A percentile compares a stretch with the other conserved stretches of the same genome.
phyloP scores from a whole-genome alignment of 352 stramenopile genomes.

The Phytophthora uliginosa region DNA sequence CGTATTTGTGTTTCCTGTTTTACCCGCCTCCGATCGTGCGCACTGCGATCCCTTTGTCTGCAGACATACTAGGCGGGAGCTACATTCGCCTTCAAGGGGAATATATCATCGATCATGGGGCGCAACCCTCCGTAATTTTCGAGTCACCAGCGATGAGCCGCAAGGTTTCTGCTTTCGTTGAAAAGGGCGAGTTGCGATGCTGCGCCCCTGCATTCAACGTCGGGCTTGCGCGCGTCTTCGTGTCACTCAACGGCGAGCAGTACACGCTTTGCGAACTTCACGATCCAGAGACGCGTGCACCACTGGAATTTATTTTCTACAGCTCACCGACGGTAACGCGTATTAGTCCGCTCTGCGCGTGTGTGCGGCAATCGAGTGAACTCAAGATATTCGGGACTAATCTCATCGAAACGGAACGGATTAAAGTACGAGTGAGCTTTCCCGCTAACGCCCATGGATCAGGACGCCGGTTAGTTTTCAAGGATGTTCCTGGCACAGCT shows the following conservation, averaged over 20 bases:
- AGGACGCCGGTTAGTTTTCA: constrained; percentile 39
- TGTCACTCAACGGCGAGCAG: constrained; percentile 83
- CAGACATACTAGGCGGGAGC: constrained; percentile 72
- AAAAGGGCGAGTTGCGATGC: constrained; percentile 73
- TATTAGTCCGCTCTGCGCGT: constrained; percentile 70
- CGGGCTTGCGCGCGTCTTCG: constrained; percentile 60
- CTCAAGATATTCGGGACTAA: constrained; percentile 70
- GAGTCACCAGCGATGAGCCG: constrained; percentile 58
- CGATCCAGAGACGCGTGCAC: constrained; percentile 51
- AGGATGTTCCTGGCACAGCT: constrained; percentile 49
- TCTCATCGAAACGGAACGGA: constrained; percentile 80
- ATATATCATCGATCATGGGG: constrained; percentile 76
- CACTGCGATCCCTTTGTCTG: constrained; percentile 67
- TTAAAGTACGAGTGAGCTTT: constrained; percentile 69
- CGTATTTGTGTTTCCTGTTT: constrained; percentile 83
- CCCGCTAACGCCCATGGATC: constrained; percentile 19
- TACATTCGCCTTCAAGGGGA: constrained; percentile 69
- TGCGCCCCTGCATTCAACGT: constrained; percentile 73
- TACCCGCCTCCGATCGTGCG: constrained; percentile 65
- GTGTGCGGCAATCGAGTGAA: constrained; percentile 56
- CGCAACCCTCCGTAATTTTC: constrained; percentile 69
- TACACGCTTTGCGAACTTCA: constrained; percentile 77
- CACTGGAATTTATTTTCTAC: constrained; percentile 82
- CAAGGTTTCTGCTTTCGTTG: constrained; percentile 73
- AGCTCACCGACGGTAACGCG: constrained; percentile 59